Conservation (phyloP, 495 filamentous ascomycete genomes). For the Tuber umbilicatum region DNA sequence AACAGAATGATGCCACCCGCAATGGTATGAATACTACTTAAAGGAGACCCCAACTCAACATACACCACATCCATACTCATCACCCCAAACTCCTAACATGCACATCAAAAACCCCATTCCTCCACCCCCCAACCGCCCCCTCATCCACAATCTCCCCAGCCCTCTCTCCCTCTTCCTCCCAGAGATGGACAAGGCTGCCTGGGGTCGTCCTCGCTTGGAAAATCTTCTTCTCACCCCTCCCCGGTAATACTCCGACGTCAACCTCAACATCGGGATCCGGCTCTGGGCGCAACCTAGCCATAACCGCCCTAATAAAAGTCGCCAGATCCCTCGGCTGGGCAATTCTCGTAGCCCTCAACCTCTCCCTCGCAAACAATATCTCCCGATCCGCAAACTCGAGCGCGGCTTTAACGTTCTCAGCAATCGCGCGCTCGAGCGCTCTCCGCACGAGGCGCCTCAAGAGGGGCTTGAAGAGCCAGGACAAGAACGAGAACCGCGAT, state of each 20-base stretch:
- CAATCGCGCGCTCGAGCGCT: constrained; percentile 70
- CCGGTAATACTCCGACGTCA: constrained; percentile 55
- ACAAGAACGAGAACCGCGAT: constrained; percentile 66
- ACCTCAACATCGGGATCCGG: constrained; percentile 68
- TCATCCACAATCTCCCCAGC: constrained; percentile 60
- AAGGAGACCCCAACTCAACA: background rate
- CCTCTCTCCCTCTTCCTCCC: constrained; percentile 67
- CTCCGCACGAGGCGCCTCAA: constrained; percentile 73
- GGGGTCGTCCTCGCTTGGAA: constrained; percentile 83
- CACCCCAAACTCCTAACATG: constrained; percentile 10
- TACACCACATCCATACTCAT: constrained; percentile 4
- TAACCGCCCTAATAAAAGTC: constrained; percentile 74
- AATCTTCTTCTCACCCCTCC: constrained; percentile 43
- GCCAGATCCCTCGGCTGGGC: constrained; percentile 69
- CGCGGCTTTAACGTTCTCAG: constrained; percentile 59
- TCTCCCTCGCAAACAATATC: constrained; percentile 74
- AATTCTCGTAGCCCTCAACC: constrained; percentile 76
- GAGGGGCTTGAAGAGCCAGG: constrained; percentile 80
- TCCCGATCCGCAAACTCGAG: constrained; percentile 74
- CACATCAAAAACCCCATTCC: constrained; percentile 80
- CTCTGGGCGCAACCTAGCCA: constrained; percentile 58
- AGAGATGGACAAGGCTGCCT: constrained; percentile 76
- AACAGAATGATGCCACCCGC: background rate
- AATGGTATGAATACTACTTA: background rate
- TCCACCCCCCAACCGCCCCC: constrained; percentile 64